Evolutionary conservation across 2,329 filamentous ascomycete genomes (phyloP).

Genomic region (Macrophomina tecta): DNA sequence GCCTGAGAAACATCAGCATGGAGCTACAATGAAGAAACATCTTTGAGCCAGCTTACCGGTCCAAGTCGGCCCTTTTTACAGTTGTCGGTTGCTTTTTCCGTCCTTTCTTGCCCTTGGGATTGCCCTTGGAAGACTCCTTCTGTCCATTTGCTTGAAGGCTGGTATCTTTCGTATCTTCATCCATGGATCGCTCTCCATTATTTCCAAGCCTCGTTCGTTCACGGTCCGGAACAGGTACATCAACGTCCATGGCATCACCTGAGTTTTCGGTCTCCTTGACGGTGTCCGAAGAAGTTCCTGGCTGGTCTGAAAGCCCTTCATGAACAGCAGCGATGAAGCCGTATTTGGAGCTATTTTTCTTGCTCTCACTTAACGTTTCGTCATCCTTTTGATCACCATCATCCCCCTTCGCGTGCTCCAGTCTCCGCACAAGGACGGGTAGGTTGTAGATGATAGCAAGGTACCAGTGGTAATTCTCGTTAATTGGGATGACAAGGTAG

Average conservation of each 20-base stretch:
- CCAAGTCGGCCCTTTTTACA: background rate
- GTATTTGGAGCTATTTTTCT: background rate
- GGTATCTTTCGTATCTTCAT: background rate
- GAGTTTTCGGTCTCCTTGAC: background rate
- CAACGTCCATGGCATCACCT: slow-evolving; percentile 9
- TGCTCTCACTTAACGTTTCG: background rate
- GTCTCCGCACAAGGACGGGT: slow-evolving; percentile 59
- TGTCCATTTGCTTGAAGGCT: background rate
- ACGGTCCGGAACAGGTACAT: background rate
- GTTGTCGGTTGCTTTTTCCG: background rate
- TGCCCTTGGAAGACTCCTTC: background rate
- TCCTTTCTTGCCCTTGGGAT: slow-evolving; percentile 1
- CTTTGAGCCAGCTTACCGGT: background rate
- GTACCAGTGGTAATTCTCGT: slow-evolving; percentile 90
- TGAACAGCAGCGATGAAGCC: background rate
- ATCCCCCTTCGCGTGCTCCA: slow-evolving; percentile 33
- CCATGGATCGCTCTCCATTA: background rate
- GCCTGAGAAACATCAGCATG: slow-evolving; percentile 36
- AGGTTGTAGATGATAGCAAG: slow-evolving; percentile 94
- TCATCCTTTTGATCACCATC: background rate
- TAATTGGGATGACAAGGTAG: slow-evolving; percentile 90
- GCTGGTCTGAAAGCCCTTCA: background rate
- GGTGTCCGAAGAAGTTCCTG: background rate
- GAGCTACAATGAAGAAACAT: background rate
- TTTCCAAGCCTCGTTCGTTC: background rate